Evolutionary conservation across 2,329 filamentous ascomycete genomes (phyloP).

Genomic region (Stenocarpella maydis): DNA sequence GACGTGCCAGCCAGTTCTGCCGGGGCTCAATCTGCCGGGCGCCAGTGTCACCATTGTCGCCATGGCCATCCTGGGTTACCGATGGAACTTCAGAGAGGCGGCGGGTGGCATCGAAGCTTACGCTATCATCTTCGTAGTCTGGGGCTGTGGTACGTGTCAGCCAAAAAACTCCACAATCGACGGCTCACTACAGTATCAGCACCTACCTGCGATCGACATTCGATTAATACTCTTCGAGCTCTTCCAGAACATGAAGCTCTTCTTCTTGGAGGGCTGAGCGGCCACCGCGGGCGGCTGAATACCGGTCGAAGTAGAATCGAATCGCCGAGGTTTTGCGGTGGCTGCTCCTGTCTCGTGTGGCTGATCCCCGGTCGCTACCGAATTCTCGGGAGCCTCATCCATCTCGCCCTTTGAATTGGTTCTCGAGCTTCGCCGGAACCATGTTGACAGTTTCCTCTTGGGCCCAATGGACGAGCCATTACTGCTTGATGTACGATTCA

Average conservation of each 20-base stretch:
- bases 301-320: slow-evolving; percentile 37
- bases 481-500: slow-evolving; percentile 31
- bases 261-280: slow-evolving; percentile 49
- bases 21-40: slow-evolving; percentile 68
- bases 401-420: slow-evolving; percentile 48
- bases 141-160: slow-evolving; percentile 39
- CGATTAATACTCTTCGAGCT: slow-evolving; percentile 50
- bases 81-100: slow-evolving; percentile 38
- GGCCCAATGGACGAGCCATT: slow-evolving; percentile 37
- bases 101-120: slow-evolving; percentile 19
- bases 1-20: slow-evolving; percentile 87
- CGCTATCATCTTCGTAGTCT: slow-evolving; percentile 42
- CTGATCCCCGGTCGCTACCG: slow-evolving; percentile 5
- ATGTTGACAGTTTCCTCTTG: slow-evolving; percentile 56
- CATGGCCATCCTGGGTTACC: slow-evolving; percentile 46
- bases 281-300: slow-evolving; percentile 35
- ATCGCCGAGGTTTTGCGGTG: slow-evolving; percentile 23
- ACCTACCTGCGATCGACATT: slow-evolving; percentile 56
- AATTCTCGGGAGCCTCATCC: slow-evolving; percentile 33
- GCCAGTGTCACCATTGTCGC: slow-evolving; percentile 46
- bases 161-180: neutral
- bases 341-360: neutral
- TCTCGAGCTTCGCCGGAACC: slow-evolving; percentile 56
- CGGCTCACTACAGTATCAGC: neutral
- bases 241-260: slow-evolving; percentile 66